A percentile compares a stretch with the other conserved stretches of the same genome.
Conservation (phyloP, 306 rosid species). For the Myrica gale region DNA sequence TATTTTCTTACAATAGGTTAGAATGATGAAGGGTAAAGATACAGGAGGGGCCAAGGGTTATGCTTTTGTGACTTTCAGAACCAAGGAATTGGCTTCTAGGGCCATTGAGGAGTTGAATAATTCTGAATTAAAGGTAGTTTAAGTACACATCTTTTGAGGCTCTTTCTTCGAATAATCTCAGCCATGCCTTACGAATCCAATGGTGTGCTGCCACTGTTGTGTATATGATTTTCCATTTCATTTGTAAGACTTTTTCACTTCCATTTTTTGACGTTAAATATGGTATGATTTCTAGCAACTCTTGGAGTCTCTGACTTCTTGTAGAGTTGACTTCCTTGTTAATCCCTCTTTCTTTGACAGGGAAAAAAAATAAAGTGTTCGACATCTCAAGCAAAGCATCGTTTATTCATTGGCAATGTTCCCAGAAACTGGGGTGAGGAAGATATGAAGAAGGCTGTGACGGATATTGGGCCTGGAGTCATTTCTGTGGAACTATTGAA, state of each 20-base stretch:
- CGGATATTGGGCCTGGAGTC: constrained; percentile 62
- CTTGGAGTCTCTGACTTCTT: not conserved
- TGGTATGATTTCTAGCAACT: not conserved
- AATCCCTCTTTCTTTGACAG: constrained; percentile 30
- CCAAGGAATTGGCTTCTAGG: constrained; percentile 62
- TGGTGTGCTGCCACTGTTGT: not conserved
- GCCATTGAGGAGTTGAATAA: constrained; percentile 64
- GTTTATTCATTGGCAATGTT: constrained; percentile 66
- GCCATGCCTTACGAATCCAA: constrained; percentile 14
- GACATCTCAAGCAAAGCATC: constrained; percentile 57
- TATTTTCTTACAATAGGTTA: constrained; percentile 43
- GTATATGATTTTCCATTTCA: not conserved
- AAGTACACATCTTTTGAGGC: not conserved
- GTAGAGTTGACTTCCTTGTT: constrained; percentile 4
- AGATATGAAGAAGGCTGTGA: constrained; percentile 52
- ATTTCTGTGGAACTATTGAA: constrained; percentile 55
- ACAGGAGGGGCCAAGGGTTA: constrained; percentile 50
- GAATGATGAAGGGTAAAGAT: constrained; percentile 66
- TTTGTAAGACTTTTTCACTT: not conserved
- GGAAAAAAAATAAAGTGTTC: constrained; percentile 63
- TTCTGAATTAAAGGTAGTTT: constrained; percentile 53
- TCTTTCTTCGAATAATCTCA: constrained; percentile 14
- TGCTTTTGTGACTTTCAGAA: constrained; percentile 70
- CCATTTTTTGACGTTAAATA: not conserved
- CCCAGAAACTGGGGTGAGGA: constrained; percentile 63